phyloP scores from a whole-genome alignment of 2,329 filamentous ascomycete species.

The Myriosclerotinia duriaeana region DNA sequence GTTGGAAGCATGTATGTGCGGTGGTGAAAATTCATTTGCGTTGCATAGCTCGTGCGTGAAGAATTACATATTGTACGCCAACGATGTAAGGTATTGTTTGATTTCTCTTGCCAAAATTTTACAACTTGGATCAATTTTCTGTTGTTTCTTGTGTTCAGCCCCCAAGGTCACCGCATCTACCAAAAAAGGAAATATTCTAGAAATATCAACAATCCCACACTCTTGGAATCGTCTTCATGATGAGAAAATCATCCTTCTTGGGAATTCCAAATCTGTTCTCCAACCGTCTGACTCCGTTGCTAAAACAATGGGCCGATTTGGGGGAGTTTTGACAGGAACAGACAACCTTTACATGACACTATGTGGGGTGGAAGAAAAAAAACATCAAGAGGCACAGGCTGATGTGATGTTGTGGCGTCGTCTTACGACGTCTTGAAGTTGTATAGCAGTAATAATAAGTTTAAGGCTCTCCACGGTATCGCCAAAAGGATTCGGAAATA shows the following conservation, averaged over 20 bases:
- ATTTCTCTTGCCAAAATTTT: not conserved
- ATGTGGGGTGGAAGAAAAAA: not conserved
- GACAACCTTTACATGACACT: not conserved
- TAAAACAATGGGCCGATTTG: slow-evolving; percentile 1
- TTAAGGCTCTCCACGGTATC: not conserved
- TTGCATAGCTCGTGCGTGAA: not conserved
- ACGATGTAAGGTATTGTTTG: not conserved
- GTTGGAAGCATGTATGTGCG: not conserved
- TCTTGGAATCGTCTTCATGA: not conserved
- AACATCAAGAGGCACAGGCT: slow-evolving; percentile 21
- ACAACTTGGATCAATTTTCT: not conserved
- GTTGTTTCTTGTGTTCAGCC: not conserved
- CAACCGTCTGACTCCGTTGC: not conserved
- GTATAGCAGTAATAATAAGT: too few species aligned
- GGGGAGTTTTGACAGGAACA: slow-evolving; percentile 17
- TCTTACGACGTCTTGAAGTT: slow-evolving; percentile 23
- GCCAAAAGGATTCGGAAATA: not conserved
- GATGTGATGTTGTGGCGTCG: slow-evolving; percentile 22
- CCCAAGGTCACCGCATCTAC: not conserved
- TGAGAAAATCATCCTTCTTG: not conserved
- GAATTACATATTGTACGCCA: too few species aligned
- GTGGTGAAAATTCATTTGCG: not conserved
- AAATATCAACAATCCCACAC: not conserved
- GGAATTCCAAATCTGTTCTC: not conserved
- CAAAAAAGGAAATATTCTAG: not conserved